Base-by-base conservation (phyloP, 164 flowering plant genomes). In the Vitis cinerea region DNA sequence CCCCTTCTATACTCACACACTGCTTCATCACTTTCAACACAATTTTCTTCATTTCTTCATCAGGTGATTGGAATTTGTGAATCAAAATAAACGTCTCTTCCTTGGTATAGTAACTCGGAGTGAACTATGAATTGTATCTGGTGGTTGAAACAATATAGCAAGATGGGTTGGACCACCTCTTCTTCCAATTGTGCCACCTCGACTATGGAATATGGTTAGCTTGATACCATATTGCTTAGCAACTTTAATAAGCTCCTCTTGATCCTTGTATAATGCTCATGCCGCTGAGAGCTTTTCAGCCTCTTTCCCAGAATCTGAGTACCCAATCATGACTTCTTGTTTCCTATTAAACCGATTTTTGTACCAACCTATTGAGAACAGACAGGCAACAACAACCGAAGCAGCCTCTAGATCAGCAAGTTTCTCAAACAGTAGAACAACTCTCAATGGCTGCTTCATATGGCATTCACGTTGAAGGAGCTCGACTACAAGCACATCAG, bases 81-180 rank as follows among this genome's bases (percentile, higher is more conserved):
- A 95, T 95, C 68, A 95, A 72, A 66, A 93, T 86, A 69, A 87
- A 69, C 97, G 93, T 89, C 49, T 93, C 99, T 83, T 52, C 98
- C 99, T 81, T 95, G 99, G 55, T 95, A 96, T 92, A 1, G 99
- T 96, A 16, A 96, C 99, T 53, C 98, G 90, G 11, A 96, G 89
- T 3, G 98, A 93, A 3, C 99, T 98, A 69, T 92, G 88, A 69
- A 96, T 85, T 4, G 98, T 96, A 2, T 96, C 99, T 9, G 98
- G 98, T 48, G 99, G 99, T 66, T 96, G 97, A 76, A 98, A 96
- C 82, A 96, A 78, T 59, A 96, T 96, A 72, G 99, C 99, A 74
- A 96, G 97, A 83, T 96, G 99, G 68, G 97, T 96, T 2, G 99
- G 99, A 5, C 98, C 99, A 67, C 99, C 99, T 74, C 99, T 97